phyloP scores from a whole-genome alignment of 768 basidiomycete species.

The Auriscalpium microsporum region DNA sequence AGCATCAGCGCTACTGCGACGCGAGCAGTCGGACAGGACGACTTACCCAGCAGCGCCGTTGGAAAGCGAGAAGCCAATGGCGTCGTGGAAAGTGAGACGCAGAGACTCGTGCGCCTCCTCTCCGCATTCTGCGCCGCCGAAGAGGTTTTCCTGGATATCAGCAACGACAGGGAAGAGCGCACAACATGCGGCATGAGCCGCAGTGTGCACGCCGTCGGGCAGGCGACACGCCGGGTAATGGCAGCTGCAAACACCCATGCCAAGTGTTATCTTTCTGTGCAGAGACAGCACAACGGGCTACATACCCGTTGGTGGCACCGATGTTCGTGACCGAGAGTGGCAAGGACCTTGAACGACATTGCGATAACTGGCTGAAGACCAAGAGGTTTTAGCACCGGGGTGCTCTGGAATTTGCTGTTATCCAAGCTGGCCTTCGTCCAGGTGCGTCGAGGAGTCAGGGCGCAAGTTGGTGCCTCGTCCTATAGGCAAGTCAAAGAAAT shows the following conservation, averaged over 20 bases:
- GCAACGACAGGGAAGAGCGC: conserved; percentile 24
- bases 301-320: conserved; percentile 12
- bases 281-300: not conserved
- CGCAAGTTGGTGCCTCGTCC: no score
- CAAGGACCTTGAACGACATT: conserved; percentile 19
- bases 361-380: not conserved
- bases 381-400: no score
- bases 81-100: conserved; percentile 23
- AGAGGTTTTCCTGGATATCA: conserved; percentile 22
- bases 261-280: not conserved
- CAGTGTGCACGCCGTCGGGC: conserved; percentile 22
- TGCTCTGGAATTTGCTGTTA: no score
- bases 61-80: conserved; percentile 13
- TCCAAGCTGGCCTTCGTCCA: no score
- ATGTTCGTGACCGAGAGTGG: conserved; percentile 1
- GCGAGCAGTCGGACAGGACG: not conserved
- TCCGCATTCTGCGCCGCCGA: conserved; percentile 21
- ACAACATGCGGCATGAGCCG: conserved; percentile 24
- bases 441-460: no score
- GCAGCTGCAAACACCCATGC: conserved; percentile 7
- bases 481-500: no score
- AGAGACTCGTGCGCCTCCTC: conserved; percentile 23
- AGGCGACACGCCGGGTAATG: conserved; percentile 18
- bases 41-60: conserved; percentile 10
- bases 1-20: not conserved